Base-by-base conservation (phyloP, 257 asterid species). In the Plantago elongata region DNA sequence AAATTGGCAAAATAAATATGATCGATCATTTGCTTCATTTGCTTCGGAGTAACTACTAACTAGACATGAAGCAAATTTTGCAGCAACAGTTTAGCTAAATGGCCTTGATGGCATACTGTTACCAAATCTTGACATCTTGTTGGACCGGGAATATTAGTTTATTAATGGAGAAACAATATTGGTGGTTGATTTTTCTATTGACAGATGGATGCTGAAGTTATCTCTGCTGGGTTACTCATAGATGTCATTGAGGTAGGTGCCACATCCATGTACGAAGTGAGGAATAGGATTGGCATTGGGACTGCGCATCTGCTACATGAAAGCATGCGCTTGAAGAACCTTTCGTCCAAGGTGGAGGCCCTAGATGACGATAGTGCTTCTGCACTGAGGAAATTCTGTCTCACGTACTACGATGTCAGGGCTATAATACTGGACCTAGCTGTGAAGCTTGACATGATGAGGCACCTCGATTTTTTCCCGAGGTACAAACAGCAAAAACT, bases 191-290 rank as follows among this genome's bases (percentile, higher is more conserved):
- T 57, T 47, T 57, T 47, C n/a, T 75, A 37, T 49, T 51, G 63
- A 69, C 84, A 90, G 95, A 91, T 88, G 98, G 98, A 91, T 76
- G 97, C 96, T 1, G 93, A 91, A 71, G 93, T 90, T 66, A 88
- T 91, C 52, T 84, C 93, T 51, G 96, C 95, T 47, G 98, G 87
- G 56, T 66, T 91, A 38, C 79, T 91, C 56, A 72, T 87, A 72
- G 83, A 86, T 80, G 82, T 76, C 15, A 43, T 86, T 0, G 95
- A 83, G 69, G 84, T 76, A 47, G 95, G 97, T 57, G 87, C 73
- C 13, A 56, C 83, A 68, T 76, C 94, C 45, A 71, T 91, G 48
- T 66, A 69, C 27, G 80, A 91, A 55, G 80, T 91, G 66, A 84
- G 81, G 76, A 81, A 76, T 51, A 79, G 83, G 12, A 67, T 89